Evolutionary conservation across 2,329 filamentous ascomycete species (phyloP), one percentile per base, ranked within the genome.

Genomic region (Nigrospora osmanthi): DNA sequence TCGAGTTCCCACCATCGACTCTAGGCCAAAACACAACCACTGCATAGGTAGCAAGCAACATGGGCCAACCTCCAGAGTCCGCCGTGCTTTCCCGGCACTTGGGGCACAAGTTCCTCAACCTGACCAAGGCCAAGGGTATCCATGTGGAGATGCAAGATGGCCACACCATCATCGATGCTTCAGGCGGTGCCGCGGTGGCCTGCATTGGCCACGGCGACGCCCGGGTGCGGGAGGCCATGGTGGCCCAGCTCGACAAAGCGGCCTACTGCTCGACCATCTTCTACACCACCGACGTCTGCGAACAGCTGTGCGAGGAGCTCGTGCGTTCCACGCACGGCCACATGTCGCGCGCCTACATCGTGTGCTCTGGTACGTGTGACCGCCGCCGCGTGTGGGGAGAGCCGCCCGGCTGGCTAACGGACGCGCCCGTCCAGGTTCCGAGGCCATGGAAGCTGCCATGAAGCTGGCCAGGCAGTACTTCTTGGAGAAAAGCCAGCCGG

Each of bases 391-490:
- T n/a, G n/a, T n/a, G n/a, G n/a, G n/a, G n/a, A n/a, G n/a, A n/a
- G n/a, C n/a, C n/a, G n/a, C n/a, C n/a, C n/a, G n/a, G n/a, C n/a
- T n/a, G n/a, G n/a, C n/a, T n/a, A n/a, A n/a, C n/a, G n/a, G n/a
- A n/a, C n/a, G n/a, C n/a, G n/a, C n/a, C n/a, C 46, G 6, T 19
- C 16, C 15, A 78, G 76, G 78, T 1, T 81, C 79, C n/a, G 81
- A 84, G 58, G 78, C 78, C 2, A 72, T 77, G 48, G 81, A 85
- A 54, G 78, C 77, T 4, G 77, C 79, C 1, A 62, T 81, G 53
- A 85, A 85, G 52, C 57, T 84, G 14, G 69, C 76, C 14, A 64
- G 76, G 3, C 81, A 85, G 54, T 84, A 78, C 54, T 79, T 73
- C 51, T 65, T 78, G 7, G 78, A 81, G 53, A 69, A 76, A 34